Conservation (phyloP, 805 yeast genomes). For the Yamadazyma takamatsuzukensis region DNA sequence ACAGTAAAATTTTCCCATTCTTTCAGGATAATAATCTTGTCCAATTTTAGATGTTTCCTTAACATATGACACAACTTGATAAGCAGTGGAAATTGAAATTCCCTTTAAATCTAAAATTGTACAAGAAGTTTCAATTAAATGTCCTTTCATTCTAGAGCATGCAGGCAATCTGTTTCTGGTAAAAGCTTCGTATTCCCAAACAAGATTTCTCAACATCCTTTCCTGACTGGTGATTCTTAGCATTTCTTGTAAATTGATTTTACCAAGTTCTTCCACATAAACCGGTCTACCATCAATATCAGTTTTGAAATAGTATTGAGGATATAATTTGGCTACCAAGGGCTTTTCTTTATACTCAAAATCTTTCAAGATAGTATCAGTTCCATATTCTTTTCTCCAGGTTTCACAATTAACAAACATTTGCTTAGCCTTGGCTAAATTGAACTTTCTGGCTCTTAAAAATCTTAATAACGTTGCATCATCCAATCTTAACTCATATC, state of each 20-base stretch:
- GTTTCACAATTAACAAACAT: constrained; percentile 87
- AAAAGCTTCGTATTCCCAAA: constrained; percentile 96
- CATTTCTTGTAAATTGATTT: constrained; percentile 87
- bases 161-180: constrained; percentile 85
- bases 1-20: constrained; percentile 96
- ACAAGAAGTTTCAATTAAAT: constrained; percentile 90
- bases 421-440: constrained; percentile 66
- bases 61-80: constrained; percentile 82
- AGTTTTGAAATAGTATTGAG: constrained; percentile 96
- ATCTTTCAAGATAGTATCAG: constrained; percentile 80
- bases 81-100: constrained; percentile 78
- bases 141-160: constrained; percentile 77
- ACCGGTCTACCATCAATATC: constrained; percentile 97
- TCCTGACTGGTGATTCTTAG: constrained; percentile 91
- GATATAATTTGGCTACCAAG: constrained; percentile 82
- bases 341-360: constrained; percentile 94
- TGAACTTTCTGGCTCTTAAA: constrained; percentile 93
- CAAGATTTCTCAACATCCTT: constrained; percentile 91
- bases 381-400: constrained; percentile 87
- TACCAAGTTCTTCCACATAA: constrained; percentile 89
- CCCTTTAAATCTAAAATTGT: constrained; percentile 95
- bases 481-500: constrained; percentile 76
- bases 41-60: constrained; percentile 92
- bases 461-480: constrained; percentile 83
- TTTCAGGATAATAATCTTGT: constrained; percentile 96